Percentiles rank a stretch among this genome's conserved stretches.
phyloP scores from a whole-genome alignment of 164 flowering plant genomes.

The Pachysandra terminalis region DNA sequence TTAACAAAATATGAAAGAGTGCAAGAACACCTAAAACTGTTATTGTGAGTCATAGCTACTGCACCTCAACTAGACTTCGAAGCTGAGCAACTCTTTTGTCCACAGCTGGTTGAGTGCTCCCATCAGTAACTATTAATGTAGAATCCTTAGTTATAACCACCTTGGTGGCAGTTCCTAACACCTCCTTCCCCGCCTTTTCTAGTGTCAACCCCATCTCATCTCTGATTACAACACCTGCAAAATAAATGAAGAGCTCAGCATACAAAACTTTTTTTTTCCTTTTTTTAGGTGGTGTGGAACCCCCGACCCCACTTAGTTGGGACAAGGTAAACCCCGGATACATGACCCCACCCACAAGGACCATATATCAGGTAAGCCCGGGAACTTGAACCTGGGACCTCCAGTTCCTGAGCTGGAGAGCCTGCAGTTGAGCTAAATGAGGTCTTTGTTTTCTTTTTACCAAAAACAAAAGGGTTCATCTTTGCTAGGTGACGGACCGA shows the following conservation, averaged over 20 bases:
- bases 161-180: constrained; percentile 68
- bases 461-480: not conserved
- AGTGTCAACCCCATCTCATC: constrained; percentile 74
- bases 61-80: constrained; percentile 63
- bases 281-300: too few relatives aligned
- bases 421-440: too few relatives aligned
- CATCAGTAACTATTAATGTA: constrained; percentile 80
- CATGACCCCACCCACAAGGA: too few relatives aligned
- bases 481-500: not conserved
- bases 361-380: too few relatives aligned
- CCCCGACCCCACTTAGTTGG: too few relatives aligned
- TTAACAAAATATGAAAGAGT: not conserved
- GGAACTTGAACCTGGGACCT: too few relatives aligned
- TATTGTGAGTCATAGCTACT: not conserved
- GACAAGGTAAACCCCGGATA: too few relatives aligned
- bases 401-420: too few relatives aligned
- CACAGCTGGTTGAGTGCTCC: constrained; percentile 68
- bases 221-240: constrained; percentile 76
- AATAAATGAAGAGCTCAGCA: constrained; percentile 8
- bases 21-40: not conserved
- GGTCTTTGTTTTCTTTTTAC: too few relatives aligned
- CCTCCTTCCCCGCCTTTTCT: constrained; percentile 64
- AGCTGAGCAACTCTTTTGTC: constrained; percentile 64
- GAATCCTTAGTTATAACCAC: constrained; percentile 79
- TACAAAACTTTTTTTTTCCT: too few relatives aligned